phyloP scores from a whole-genome alignment of 2,329 filamentous ascomycete species.

The Penicillium fuscoglaucum region DNA sequence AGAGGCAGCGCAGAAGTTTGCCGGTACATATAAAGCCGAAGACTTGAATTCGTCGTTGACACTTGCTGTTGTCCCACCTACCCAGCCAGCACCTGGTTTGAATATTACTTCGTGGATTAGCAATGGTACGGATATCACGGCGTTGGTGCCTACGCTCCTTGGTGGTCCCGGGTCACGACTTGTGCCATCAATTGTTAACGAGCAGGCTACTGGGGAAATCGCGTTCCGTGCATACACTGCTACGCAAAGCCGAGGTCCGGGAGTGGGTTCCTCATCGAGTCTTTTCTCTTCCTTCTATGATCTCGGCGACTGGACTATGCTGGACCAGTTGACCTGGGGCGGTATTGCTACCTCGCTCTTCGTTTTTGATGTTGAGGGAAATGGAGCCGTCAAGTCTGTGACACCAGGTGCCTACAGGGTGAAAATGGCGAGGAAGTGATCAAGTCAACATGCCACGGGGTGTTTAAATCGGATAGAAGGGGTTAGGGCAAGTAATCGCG shows the following conservation, averaged over 20 bases:
- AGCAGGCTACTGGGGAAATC: conserved; percentile 14
- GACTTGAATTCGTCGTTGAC: conserved; percentile 31
- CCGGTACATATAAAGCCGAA: conserved; percentile 31
- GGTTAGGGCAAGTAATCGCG: neutral
- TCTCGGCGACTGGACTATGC: conserved; percentile 17
- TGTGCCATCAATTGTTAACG: conserved; percentile 21
- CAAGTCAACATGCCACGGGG: neutral
- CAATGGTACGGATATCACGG: conserved; percentile 34
- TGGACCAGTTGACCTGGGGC: conserved; percentile 28
- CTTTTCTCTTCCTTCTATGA: conserved; percentile 23
- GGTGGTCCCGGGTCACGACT: conserved; percentile 13
- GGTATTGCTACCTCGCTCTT: conserved; percentile 25
- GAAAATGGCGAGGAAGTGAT: conserved; percentile 15
- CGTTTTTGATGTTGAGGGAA: conserved; percentile 29
- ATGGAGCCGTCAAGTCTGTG: conserved; percentile 25
- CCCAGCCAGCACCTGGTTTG: conserved; percentile 22
- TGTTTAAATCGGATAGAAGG: neutral
- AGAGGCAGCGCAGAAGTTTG: conserved; percentile 31
- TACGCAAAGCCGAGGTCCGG: neutral
- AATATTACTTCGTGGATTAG: conserved; percentile 31
- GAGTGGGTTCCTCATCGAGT: conserved; percentile 1
- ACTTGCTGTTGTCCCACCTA: conserved; percentile 14
- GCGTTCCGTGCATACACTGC: conserved; percentile 23
- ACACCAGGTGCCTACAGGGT: conserved; percentile 20
- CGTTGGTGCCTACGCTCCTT: neutral